Conservation (phyloP, 768 basidiomycete genomes). For the Collybiopsis confluens region DNA sequence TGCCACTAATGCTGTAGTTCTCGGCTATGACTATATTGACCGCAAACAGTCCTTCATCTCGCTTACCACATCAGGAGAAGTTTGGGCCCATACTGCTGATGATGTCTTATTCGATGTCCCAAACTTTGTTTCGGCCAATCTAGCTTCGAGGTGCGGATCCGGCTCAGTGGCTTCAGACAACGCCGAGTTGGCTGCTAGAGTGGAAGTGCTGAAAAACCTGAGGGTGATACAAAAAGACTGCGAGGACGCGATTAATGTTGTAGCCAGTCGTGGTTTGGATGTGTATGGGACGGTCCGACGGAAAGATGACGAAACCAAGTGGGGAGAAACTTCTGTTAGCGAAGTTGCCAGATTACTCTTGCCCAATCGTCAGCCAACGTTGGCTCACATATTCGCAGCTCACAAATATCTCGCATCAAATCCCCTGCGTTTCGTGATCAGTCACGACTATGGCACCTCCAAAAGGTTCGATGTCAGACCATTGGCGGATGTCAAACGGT, state of each 20-base stretch:
- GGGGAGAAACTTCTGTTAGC: constrained; percentile 50
- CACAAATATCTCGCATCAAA: constrained; percentile 65
- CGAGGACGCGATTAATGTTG: constrained; percentile 32
- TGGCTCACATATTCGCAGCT: constrained; percentile 36
- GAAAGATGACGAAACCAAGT: constrained; percentile 37
- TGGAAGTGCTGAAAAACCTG: constrained; percentile 58
- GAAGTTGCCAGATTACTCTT: constrained; percentile 47
- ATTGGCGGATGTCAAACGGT: constrained; percentile 43
- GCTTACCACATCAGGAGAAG: constrained; percentile 46
- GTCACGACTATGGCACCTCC: constrained; percentile 38
- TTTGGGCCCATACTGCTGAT: constrained; percentile 41
- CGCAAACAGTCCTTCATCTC: constrained; percentile 14
- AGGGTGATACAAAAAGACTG: constrained; percentile 47
- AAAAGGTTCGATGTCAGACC: constrained; percentile 67
- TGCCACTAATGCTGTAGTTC: constrained; percentile 28
- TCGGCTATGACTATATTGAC: constrained; percentile 23
- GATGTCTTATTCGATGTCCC: constrained; percentile 65
- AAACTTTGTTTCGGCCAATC: constrained; percentile 41
- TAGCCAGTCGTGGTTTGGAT: constrained; percentile 23
- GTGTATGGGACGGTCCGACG: constrained; percentile 45
- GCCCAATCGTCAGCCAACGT: constrained; percentile 22
- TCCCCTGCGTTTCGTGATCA: constrained; percentile 48
- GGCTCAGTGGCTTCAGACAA: constrained; percentile 21
- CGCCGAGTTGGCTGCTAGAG: constrained; percentile 51
- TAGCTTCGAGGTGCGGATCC: constrained; percentile 46